Conservation (phyloP, 495 filamentous ascomycete genomes). For the Amniculicola lignicola region DNA sequence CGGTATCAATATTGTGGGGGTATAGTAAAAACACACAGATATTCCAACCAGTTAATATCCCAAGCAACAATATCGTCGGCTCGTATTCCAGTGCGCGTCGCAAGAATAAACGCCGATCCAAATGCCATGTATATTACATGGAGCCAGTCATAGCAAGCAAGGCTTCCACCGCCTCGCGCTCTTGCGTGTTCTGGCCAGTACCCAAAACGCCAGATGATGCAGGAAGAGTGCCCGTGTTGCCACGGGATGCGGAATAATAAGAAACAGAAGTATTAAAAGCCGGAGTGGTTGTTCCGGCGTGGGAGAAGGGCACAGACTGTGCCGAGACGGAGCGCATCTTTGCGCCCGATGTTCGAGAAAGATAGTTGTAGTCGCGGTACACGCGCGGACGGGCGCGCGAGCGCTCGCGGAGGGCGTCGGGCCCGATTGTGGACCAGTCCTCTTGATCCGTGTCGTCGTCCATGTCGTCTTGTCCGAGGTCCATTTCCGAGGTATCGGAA, state of each 20-base stretch:
- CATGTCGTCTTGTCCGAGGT: slow-evolving; percentile 58
- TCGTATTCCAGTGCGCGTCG: not conserved
- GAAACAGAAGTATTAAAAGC: slow-evolving; percentile 34
- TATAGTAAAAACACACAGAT: slow-evolving; percentile 1
- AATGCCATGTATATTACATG: slow-evolving; percentile 54
- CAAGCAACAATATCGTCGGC: slow-evolving; percentile 11
- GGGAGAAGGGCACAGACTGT: slow-evolving; percentile 26
- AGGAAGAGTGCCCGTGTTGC: slow-evolving; percentile 43
- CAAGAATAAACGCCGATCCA: slow-evolving; percentile 22
- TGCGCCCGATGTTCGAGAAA: slow-evolving; percentile 25
- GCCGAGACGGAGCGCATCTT: slow-evolving; percentile 21
- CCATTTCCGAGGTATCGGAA: slow-evolving; percentile 58
- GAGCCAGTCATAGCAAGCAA: slow-evolving; percentile 81
- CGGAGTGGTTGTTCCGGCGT: slow-evolving; percentile 16
- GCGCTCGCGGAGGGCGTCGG: slow-evolving; percentile 72
- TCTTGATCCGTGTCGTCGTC: slow-evolving; percentile 94
- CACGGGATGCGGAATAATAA: slow-evolving; percentile 46
- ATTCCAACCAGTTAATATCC: not conserved
- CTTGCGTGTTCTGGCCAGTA: slow-evolving; percentile 47
- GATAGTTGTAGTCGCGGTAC: slow-evolving; percentile 40
- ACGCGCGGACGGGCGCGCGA: slow-evolving; percentile 33
- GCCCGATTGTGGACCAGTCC: slow-evolving; percentile 90
- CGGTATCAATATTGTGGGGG: slow-evolving; percentile 9
- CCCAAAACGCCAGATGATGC: slow-evolving; percentile 26
- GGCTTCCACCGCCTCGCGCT: slow-evolving; percentile 81